A percentile compares a stretch with the other conserved stretches of the same genome.
These are phyloP conservation scores for Stemphylium beticola DNA, from an alignment of 2,329 filamentous ascomycete species.

Conservation along the genomic window DNA sequence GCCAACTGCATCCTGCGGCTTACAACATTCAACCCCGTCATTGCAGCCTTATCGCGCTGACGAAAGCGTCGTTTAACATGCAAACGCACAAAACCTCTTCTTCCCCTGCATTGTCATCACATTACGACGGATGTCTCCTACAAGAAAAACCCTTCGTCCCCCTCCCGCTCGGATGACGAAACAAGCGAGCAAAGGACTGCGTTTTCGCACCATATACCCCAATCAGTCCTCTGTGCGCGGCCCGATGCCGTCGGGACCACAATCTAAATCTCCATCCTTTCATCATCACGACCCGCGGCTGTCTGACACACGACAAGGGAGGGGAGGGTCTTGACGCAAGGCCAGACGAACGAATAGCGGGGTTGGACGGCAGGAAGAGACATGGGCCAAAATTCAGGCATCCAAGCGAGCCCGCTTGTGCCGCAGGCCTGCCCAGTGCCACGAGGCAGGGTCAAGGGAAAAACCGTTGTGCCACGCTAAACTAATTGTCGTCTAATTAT, in stretches of 20 bases:
- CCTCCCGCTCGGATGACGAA: neutral
- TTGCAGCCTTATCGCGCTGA: neutral
- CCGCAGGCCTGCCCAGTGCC: conserved; percentile 13
- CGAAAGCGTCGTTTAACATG: neutral
- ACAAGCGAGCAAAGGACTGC: neutral
- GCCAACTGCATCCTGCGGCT: neutral
- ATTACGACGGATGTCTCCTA: neutral
- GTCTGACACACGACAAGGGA: conserved; percentile 15
- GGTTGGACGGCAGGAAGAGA: conserved; percentile 15
- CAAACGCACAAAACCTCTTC: neutral
- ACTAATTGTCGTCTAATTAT: conserved; percentile 7
- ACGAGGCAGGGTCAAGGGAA: conserved; percentile 17
- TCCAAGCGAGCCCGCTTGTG: conserved; percentile 4
- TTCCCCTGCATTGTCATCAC: neutral
- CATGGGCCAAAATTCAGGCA: conserved; percentile 1
- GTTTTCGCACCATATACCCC: conserved; percentile 17
- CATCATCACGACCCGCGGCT: conserved; percentile 1
- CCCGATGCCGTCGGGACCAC: conserved; percentile 14
- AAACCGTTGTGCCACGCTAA: conserved; percentile 29
- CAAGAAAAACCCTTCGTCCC: neutral
- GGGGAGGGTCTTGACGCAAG: conserved; percentile 17
- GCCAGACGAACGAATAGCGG: conserved; percentile 17
- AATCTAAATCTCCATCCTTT: conserved; percentile 5
- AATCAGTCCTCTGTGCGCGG: conserved; percentile 11
- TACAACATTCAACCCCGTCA: neutral